phyloP scores from a whole-genome alignment of 495 filamentous ascomycete species.

The Astrothelium subdiscretum region DNA sequence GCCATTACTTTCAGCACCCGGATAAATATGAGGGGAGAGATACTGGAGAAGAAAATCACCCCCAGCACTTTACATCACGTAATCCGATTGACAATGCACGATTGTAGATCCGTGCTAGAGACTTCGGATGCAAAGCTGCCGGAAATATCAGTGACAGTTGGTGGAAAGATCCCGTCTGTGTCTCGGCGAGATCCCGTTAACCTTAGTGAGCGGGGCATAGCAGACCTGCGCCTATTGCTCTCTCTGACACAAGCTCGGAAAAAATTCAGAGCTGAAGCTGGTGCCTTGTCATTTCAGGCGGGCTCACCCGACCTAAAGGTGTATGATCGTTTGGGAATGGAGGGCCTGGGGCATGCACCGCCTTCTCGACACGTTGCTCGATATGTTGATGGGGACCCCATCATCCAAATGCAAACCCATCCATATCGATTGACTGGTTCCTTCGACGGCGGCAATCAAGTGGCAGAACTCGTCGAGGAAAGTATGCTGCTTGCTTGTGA shows the following conservation, averaged over 20 bases:
- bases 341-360: conserved; percentile 17
- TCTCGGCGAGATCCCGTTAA: neutral
- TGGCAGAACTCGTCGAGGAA: conserved; percentile 37
- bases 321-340: conserved; percentile 2
- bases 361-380: conserved; percentile 17
- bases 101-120: conserved; percentile 40
- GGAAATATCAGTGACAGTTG: conserved; percentile 27
- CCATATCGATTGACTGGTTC: conserved; percentile 19
- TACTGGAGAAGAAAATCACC: conserved; percentile 58
- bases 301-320: conserved; percentile 11
- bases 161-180: conserved; percentile 24
- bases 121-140: conserved; percentile 18
- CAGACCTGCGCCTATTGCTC: conserved; percentile 14
- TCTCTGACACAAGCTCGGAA: conserved; percentile 12
- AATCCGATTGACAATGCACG: conserved; percentile 54
- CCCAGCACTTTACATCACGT: conserved; percentile 64
- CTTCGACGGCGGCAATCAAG: conserved; percentile 20
- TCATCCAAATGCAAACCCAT: conserved; percentile 31
- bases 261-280: conserved; percentile 12
- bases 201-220: neutral
- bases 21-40: conserved; percentile 50
- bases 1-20: conserved; percentile 75
- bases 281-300: conserved; percentile 17
- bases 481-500: conserved; percentile 73
- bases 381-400: conserved; percentile 41